These are phyloP conservation scores for Pythium angustatum DNA, from an alignment of 352 stramenopile genomes.

Conservation along the genomic window DNA sequence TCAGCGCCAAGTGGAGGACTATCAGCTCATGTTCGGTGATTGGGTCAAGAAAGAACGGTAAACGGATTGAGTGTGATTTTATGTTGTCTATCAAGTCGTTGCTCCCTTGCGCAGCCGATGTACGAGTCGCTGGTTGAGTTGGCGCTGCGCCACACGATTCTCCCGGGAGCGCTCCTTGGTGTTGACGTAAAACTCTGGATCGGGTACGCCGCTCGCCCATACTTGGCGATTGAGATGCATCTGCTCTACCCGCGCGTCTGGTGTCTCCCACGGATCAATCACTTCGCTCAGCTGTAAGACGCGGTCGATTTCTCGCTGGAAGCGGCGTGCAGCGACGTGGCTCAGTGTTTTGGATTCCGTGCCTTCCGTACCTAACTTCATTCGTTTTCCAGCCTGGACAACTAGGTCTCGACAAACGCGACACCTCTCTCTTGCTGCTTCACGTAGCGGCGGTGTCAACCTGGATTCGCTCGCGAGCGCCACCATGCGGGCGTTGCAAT, in stretches of 20 bases:
- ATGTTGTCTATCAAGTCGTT: background rate
- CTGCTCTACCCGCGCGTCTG: slow-evolving; percentile 44
- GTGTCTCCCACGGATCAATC: slow-evolving; percentile 46
- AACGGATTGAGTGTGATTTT: background rate
- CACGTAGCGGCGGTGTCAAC: slow-evolving; percentile 1
- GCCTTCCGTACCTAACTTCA: slow-evolving; percentile 10
- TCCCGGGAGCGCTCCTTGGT: slow-evolving; percentile 21
- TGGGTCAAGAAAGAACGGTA: slow-evolving; percentile 85
- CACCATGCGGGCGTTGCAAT: slow-evolving; percentile 22
- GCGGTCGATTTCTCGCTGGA: slow-evolving; percentile 26
- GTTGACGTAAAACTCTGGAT: slow-evolving; percentile 50
- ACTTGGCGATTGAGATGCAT: slow-evolving; percentile 36
- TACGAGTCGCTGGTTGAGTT: slow-evolving; percentile 16
- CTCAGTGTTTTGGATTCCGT: background rate
- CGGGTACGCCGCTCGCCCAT: slow-evolving; percentile 53
- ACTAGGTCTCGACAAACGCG: slow-evolving; percentile 21
- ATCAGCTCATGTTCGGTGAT: slow-evolving; percentile 80
- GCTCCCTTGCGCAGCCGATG: background rate
- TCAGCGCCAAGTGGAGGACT: slow-evolving; percentile 73
- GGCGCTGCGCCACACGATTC: slow-evolving; percentile 12
- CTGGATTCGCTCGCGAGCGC: background rate
- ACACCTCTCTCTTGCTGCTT: slow-evolving; percentile 16
- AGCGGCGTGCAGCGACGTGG: slow-evolving; percentile 14
- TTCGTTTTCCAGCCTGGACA: slow-evolving; percentile 15
- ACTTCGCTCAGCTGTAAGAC: slow-evolving; percentile 33